Conservation (phyloP, 176 grass and related monocot species). For the Poa pratensis region DNA sequence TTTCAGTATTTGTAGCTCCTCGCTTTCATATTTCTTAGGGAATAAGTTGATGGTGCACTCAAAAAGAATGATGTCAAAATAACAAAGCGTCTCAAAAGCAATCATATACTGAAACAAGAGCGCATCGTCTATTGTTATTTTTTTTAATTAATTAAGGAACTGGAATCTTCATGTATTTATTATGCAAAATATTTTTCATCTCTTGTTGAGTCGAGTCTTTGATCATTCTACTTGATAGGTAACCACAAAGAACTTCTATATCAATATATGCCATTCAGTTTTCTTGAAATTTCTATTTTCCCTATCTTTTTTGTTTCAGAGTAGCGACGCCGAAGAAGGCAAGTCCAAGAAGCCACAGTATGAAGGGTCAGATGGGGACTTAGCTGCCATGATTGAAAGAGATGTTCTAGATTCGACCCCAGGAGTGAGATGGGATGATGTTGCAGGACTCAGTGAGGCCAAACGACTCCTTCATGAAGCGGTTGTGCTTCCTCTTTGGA, state of each 20-base stretch:
- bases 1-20: slow-evolving; percentile 26
- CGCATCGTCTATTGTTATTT: slow-evolving; percentile 16
- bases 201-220: neutral
- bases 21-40: slow-evolving; percentile 11
- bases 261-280: neutral
- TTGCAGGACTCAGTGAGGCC: slow-evolving; percentile 87
- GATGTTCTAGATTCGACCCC: slow-evolving; percentile 93
- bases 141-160: slow-evolving; percentile 26
- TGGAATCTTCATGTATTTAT: slow-evolving; percentile 20
- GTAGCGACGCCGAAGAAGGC: slow-evolving; percentile 78
- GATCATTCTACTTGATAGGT: slow-evolving; percentile 33
- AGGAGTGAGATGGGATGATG: slow-evolving; percentile 98
- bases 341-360: slow-evolving; percentile 84
- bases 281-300: slow-evolving; percentile 13
- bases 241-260: slow-evolving; percentile 14
- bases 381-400: slow-evolving; percentile 98
- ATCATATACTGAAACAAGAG: slow-evolving; percentile 17
- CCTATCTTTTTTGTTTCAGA: slow-evolving; percentile 51
- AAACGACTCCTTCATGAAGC: slow-evolving; percentile 96
- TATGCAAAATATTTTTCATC: neutral
- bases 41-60: neutral
- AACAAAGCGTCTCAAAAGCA: slow-evolving; percentile 16
- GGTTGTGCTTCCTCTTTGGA: slow-evolving; percentile 91
- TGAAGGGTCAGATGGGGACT: slow-evolving; percentile 87
- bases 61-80: slow-evolving; percentile 17